phyloP scores from a whole-genome alignment of 2,329 filamentous ascomycete species.

The Fusarium tupiense region DNA sequence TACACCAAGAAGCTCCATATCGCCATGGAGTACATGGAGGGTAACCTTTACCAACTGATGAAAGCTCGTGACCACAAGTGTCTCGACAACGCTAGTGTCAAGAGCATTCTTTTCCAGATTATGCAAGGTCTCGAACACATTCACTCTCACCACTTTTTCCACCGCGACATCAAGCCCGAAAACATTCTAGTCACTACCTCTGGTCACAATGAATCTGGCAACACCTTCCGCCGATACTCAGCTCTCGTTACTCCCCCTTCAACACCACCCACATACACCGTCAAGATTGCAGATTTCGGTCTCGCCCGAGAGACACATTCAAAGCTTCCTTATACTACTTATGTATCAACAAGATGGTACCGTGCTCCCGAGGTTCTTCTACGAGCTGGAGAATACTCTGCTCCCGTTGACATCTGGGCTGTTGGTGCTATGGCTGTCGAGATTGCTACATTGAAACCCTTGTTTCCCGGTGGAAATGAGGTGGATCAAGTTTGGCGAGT shows the following conservation, averaged over 20 bases:
- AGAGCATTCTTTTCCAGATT: slow-evolving; percentile 98
- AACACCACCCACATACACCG: slow-evolving; percentile 91
- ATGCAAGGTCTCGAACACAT: slow-evolving; percentile 97
- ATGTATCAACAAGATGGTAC: slow-evolving; percentile 98
- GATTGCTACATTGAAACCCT: slow-evolving; percentile 92
- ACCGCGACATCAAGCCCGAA: slow-evolving; percentile 98
- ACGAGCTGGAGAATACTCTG: slow-evolving; percentile 94
- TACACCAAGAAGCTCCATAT: slow-evolving; percentile 97
- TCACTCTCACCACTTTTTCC: slow-evolving; percentile 96
- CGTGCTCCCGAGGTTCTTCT: slow-evolving; percentile 94
- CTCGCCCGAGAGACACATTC: slow-evolving; percentile 97
- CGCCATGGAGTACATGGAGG: slow-evolving; percentile 99
- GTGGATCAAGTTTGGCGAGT: slow-evolving; percentile 99
- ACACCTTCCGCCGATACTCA: slow-evolving; percentile 92
- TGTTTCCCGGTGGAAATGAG: slow-evolving; percentile 98
- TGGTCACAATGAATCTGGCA: slow-evolving; percentile 80
- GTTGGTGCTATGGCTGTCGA: slow-evolving; percentile 99
- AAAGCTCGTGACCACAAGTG: slow-evolving; percentile 96
- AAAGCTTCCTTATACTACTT: slow-evolving; percentile 95
- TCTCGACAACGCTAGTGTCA: slow-evolving; percentile 89
- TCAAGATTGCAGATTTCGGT: slow-evolving; percentile 99
- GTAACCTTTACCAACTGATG: slow-evolving; percentile 98
- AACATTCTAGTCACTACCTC: slow-evolving; percentile 98
- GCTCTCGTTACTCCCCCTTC: slow-evolving; percentile 93
- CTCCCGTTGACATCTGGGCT: slow-evolving; percentile 98